Evolutionary conservation across 2,329 filamentous ascomycete species (phyloP), one percentile per base, ranked within the genome.

Genomic region (Aspergillus versicolor): DNA sequence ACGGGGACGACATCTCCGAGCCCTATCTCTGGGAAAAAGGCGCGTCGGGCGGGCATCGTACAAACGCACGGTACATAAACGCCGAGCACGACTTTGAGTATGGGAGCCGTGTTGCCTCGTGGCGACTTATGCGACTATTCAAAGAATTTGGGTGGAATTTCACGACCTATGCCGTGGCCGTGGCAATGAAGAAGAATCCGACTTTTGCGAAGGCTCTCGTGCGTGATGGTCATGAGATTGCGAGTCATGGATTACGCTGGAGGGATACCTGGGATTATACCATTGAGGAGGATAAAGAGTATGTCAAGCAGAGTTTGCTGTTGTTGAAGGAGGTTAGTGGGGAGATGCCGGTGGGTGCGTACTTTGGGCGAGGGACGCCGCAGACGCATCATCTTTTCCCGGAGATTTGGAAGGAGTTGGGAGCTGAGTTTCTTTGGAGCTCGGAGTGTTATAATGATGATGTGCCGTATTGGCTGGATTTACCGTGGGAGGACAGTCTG

Each of bases 381-480:
- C 77, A 80, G 42, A 78, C 75, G 75, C 9, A 76, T 75, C 9
- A 40, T 9, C 67, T 82, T 21, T 73, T 84, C 1, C 77, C 75
- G 46, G 74, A 79, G 60, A 76, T 80, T 2, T 82, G 79, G 66
- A 76, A 80, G 58, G 81, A 84, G 66, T 78, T 83, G 73, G 78
- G 79, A 4, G 76, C 79, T 50, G 74, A 76, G 54, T 73, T 84
- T 0, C 65, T 82, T 0, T 84, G 80, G 75, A 74, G 75, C 21
- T 73, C 71, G 15, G 82, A 84, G 59, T 76, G 74, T 0, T 84
- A 83, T 57, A 79, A 80, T 13, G 82, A 84, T 56, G 82, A 84
- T 56, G 70, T 84, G 5, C 81, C 82, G 0, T 84, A 83, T 66
- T 84, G 81, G 82, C 72, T 79, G 4, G 81, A 84, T 62, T 67